Evolutionary conservation across 176 grass and related monocot genomes (phyloP).

Genomic region (Areca catechu): DNA sequence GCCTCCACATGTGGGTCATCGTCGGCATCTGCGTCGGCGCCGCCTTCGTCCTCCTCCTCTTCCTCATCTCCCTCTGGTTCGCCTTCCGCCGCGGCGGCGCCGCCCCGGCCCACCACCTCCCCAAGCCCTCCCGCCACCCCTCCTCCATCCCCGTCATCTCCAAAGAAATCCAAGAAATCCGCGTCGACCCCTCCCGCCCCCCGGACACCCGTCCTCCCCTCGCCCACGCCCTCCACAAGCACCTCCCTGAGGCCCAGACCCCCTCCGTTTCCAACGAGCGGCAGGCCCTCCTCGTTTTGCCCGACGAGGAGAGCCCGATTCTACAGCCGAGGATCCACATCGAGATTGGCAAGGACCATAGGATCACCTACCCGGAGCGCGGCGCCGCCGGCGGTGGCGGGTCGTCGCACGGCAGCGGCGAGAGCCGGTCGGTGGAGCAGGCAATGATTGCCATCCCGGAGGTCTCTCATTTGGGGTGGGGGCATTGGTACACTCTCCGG

Average conservation of each 20-base stretch:
- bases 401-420: slow-evolving; percentile 11
- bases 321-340: slow-evolving; percentile 71
- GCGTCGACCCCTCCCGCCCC: slow-evolving; percentile 42
- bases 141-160: slow-evolving; percentile 61
- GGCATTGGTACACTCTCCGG: slow-evolving; percentile 95
- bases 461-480: slow-evolving; percentile 87
- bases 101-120: slow-evolving; percentile 11
- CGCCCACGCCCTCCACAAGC: slow-evolving; percentile 1
- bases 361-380: slow-evolving; percentile 47
- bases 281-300: slow-evolving; percentile 13
- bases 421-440: not conserved
- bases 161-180: slow-evolving; percentile 95
- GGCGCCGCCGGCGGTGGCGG: slow-evolving; percentile 18
- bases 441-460: slow-evolving; percentile 37
- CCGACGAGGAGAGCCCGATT: slow-evolving; percentile 18
- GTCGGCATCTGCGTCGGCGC: slow-evolving; percentile 62
- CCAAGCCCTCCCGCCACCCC: slow-evolving; percentile 10
- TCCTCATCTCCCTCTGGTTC: slow-evolving; percentile 62
- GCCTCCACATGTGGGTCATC: slow-evolving; percentile 81
- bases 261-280: slow-evolving; percentile 15
- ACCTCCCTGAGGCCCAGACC: slow-evolving; percentile 10
- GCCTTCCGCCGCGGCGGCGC: slow-evolving; percentile 23
- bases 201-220: slow-evolving; percentile 14
- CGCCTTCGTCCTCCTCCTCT: slow-evolving; percentile 73
- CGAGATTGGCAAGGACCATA: slow-evolving; percentile 57